Evolutionary conservation across 2,329 filamentous ascomycete genomes (phyloP), one percentile per base, ranked within the genome.

Genomic region (Zarea fungicola): DNA sequence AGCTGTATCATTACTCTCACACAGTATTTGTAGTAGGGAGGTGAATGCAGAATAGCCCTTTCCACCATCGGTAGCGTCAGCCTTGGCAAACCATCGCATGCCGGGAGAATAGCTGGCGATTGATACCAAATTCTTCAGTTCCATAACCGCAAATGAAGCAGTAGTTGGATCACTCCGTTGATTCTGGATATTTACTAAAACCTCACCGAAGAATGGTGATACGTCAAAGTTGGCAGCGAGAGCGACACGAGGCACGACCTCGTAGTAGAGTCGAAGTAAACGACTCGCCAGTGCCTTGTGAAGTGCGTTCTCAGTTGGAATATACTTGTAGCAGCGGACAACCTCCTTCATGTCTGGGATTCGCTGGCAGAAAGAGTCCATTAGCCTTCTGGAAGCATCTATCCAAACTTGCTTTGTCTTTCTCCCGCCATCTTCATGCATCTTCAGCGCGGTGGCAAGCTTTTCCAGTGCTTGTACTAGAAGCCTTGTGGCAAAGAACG

Each of bases 41-140:
- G 81, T 80, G 54, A 90, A 89, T 0, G 87, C 85, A 4, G 86
- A 89, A 3, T 57, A 58, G 6, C 55, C 51, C 8, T 53, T 53
- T 16, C 58, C 58, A 32, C 80, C 70, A 1, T 66, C 62, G 1
- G 76, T 76, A 1, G 75, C 75, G 55, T 85, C 80, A 51, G 72
- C 78, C 60, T 87, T 91, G 54, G 86, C 78, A 71, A 93, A 96
- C 92, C 92, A 97, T 54, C 86, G 83, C 83, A 96, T 93, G 6
- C 84, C 84, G 1, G 87, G 83, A 3, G 90, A 95, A 58, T 84
- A 81, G 54, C 83, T 80, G 4, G 91, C 89, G 62, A 96, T 87
- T 25, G 83, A 78, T 16, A 96, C 80, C 16, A 95, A 73, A 62
- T 92, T 87, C 62, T 90, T 84, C 23, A 96, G 71, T 65, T 95